phyloP scores from a whole-genome alignment of 306 rosid species.

The Vicia faba region DNA sequence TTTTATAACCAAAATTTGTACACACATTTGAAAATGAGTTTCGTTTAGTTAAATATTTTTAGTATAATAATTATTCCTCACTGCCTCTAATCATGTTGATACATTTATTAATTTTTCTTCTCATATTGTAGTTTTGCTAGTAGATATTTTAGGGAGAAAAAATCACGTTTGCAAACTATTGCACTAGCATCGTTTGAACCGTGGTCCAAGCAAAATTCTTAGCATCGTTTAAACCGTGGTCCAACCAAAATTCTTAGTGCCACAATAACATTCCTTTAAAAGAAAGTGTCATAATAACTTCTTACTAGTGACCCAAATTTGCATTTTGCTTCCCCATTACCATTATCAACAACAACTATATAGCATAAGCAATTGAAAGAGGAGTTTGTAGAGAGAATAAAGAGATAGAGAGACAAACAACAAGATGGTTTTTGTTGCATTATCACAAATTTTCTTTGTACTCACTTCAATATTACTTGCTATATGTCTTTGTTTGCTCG shows the following conservation, averaged over 20 bases:
- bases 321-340: neutral
- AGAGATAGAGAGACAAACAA: neutral
- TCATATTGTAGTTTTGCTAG: too few species aligned
- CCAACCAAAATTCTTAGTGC: neutral
- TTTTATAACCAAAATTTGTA: too few species aligned
- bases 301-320: neutral
- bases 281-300: neutral
- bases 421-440: constrained; percentile 41
- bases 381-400: neutral
- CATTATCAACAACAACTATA: neutral
- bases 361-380: neutral
- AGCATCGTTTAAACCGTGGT: neutral
- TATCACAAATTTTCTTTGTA: constrained; percentile 20
- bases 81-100: too few species aligned
- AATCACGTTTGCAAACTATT: neutral
- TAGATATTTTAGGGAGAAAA: too few species aligned
- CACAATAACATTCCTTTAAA: too few species aligned
- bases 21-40: too few species aligned
- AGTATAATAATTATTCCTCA: too few species aligned
- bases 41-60: too few species aligned
- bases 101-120: too few species aligned
- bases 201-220: neutral
- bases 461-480: neutral
- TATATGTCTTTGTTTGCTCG: constrained; percentile 24
- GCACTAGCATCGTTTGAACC: neutral